Conservation (phyloP, 228 moss, liverwort and hornwort genomes). For the Sphagnum fallax region DNA sequence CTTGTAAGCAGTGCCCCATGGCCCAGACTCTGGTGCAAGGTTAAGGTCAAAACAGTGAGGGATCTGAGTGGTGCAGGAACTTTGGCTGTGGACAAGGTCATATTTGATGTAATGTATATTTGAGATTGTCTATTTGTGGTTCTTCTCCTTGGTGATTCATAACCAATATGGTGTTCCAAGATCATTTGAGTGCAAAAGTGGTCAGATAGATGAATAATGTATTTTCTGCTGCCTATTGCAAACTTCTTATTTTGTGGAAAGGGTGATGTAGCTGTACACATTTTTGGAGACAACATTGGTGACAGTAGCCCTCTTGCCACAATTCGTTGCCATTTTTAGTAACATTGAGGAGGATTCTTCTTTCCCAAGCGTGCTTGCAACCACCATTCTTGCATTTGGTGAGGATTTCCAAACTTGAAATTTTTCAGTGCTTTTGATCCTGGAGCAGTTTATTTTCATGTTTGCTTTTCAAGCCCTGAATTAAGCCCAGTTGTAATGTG, state of each 20-base stretch:
- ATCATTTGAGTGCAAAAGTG: background rate
- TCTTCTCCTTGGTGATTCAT: background rate
- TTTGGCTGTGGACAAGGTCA: background rate
- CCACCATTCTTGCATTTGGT: conserved; percentile 88
- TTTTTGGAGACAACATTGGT: conserved; percentile 52
- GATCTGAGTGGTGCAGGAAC: background rate
- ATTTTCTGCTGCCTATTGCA: background rate
- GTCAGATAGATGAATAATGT: background rate
- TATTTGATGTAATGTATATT: background rate
- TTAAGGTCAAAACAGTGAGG: too few relatives aligned
- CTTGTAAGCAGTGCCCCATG: background rate
- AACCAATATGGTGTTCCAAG: background rate
- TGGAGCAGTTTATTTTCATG: too few relatives aligned
- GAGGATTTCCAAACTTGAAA: conserved; percentile 6
- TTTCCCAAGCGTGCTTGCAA: conserved; percentile 75
- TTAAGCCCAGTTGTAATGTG: too few relatives aligned
- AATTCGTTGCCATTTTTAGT: conserved; percentile 55
- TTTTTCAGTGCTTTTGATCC: too few relatives aligned
- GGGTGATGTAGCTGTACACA: conserved; percentile 33
- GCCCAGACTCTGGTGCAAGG: background rate
- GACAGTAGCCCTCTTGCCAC: conserved; percentile 28
- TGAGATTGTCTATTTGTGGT: background rate
- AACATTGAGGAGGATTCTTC: conserved; percentile 78
- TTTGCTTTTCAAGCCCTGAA: too few relatives aligned
- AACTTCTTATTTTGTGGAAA: background rate